phyloP scores from a whole-genome alignment of 495 filamentous ascomycete species.

The Xylaria sp. region DNA sequence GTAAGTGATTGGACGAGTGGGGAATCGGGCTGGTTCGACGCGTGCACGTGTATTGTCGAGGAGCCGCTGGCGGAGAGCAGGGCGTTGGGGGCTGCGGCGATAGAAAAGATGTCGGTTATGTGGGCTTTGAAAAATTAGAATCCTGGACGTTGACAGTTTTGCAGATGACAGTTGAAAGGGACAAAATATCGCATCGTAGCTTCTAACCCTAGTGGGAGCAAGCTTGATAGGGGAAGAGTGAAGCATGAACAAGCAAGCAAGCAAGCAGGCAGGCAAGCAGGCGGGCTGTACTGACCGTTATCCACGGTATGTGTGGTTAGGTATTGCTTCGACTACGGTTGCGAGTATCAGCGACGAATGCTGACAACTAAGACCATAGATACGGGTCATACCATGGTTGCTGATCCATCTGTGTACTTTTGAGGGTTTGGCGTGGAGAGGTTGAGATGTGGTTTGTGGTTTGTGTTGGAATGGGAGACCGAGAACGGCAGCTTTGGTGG shows the following conservation, averaged over 20 bases:
- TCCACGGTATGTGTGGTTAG: conserved; percentile 89
- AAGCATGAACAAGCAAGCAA: background rate
- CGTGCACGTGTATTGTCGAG: conserved; percentile 78
- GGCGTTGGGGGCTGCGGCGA: conserved; percentile 79
- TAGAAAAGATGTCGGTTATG: conserved; percentile 84
- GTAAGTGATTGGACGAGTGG: conserved; percentile 77
- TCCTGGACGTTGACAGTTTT: conserved; percentile 12
- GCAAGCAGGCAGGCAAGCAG: background rate
- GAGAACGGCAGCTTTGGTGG: conserved; percentile 33
- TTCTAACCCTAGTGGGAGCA: background rate
- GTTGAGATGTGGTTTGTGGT: background rate
- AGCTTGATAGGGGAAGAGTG: background rate
- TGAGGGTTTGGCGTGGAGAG: background rate
- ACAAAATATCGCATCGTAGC: background rate
- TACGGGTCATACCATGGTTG: conserved; percentile 50
- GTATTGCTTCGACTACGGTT: conserved; percentile 91
- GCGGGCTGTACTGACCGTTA: conserved; percentile 64
- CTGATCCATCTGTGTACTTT: conserved; percentile 31
- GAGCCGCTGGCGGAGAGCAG: conserved; percentile 84
- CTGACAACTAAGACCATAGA: conserved; percentile 15
- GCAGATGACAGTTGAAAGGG: background rate
- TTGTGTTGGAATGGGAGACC: conserved; percentile 16
- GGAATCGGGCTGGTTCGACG: conserved; percentile 70
- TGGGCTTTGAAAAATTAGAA: conserved; percentile 64
- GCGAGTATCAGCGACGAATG: conserved; percentile 21